These are phyloP conservation scores for Phytophthora fragariaefolia DNA, from an alignment of 352 stramenopile genomes.

Conservation along the genomic window DNA sequence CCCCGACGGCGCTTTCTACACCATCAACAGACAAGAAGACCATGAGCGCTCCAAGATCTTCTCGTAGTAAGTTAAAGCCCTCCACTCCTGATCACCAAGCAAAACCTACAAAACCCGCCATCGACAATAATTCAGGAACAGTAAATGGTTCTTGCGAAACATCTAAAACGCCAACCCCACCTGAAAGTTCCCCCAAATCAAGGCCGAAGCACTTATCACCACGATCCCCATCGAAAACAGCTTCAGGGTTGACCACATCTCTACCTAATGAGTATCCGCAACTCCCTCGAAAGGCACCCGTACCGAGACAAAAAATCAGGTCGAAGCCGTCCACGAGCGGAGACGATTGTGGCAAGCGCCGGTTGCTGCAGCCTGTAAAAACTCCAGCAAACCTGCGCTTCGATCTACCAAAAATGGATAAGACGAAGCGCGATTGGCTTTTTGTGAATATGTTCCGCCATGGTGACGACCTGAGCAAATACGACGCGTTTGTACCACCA, in stretches of 20 bases:
- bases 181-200: slow-evolving; percentile 11
- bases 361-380: slow-evolving; percentile 57
- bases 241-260: slow-evolving; percentile 12
- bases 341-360: slow-evolving; percentile 23
- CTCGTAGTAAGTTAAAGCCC: slow-evolving; percentile 13
- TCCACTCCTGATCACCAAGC: not conserved
- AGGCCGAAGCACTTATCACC: slow-evolving; percentile 15
- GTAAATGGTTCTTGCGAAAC: not conserved
- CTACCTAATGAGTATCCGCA: slow-evolving; percentile 35
- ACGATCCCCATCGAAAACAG: slow-evolving; percentile 11
- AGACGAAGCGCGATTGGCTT: slow-evolving; percentile 78
- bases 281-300: slow-evolving; percentile 50
- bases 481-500: slow-evolving; percentile 62
- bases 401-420: slow-evolving; percentile 57
- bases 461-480: slow-evolving; percentile 69
- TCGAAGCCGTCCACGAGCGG: slow-evolving; percentile 29
- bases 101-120: not conserved
- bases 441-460: slow-evolving; percentile 85
- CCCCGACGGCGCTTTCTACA: not conserved
- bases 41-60: not conserved
- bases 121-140: not conserved
- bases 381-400: slow-evolving; percentile 60
- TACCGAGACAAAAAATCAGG: slow-evolving; percentile 47
- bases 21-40: not conserved
- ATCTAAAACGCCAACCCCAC: not conserved